Base-by-base conservation (phyloP, 2,329 filamentous ascomycete species). In the Curvularia spicifera region DNA sequence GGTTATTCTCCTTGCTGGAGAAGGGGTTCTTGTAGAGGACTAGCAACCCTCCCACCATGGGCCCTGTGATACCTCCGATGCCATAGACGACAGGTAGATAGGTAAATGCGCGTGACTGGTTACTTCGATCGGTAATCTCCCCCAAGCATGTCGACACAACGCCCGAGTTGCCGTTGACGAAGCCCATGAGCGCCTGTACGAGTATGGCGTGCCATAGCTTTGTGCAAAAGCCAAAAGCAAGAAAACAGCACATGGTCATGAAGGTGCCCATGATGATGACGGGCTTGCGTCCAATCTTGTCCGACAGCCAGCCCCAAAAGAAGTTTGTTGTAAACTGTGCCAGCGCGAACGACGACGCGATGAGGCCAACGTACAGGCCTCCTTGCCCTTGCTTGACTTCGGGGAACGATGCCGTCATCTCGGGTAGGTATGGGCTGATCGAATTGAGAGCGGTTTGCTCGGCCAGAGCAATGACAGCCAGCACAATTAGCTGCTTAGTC, bases 381-480 rank as follows among this genome's bases (percentile, higher is more conserved):
- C 90, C 89, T 68, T 93, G 82, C 5, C 82, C 83, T 1, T 84
- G 78, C 20, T 89, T 84, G 20, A 97, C 89, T 61, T 91, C 91
- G 1, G 91, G 90, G 74, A 98, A 98, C 0, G 87, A 88, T 22
- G 87, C 86, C 1, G 93, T 89, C 94, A 99, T 98, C 68, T 93
- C 87, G 0, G 95, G 95, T 1, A 99, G 85, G 76, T 99, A 99
- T 0, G 95, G 95, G 10, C 90, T 91, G 71, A 99, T 97, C 22
- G 93, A 97, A 77, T 99, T 99, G 72, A 99, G 85, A 0, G 95
- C 95, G 0, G 94, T 98, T 81, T 99, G 95, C 75, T 99, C 95
- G 53, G 91, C 90, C 22, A 99, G 83, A 6, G 93, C 93, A 59
- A 99, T 91, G 64, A 97, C 80, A 1, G 94, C 94, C 33, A 99